Conservation (phyloP, 805 yeast species). For the Hanseniaspora guilliermondii region DNA sequence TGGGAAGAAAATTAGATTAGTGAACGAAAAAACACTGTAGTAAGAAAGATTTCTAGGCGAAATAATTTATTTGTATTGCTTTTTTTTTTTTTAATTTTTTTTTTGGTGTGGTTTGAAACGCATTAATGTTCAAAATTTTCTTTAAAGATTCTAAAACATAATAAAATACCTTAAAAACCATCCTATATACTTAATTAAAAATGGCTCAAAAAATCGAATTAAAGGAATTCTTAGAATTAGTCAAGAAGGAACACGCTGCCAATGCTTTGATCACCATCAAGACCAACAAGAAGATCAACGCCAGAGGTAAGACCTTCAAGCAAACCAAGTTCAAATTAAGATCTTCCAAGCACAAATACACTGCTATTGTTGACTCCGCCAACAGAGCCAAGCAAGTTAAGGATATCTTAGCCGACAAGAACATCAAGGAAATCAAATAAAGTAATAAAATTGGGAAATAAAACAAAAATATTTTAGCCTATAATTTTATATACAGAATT, state of each 20-base stretch:
- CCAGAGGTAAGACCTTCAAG: constrained; percentile 71
- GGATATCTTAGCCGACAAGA: constrained; percentile 91
- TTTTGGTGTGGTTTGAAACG: no score
- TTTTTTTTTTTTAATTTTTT: no score
- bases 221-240: constrained; percentile 92
- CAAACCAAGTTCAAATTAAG: constrained; percentile 99
- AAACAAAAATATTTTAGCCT: background rate
- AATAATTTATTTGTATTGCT: no score
- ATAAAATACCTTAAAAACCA: constrained; percentile 1
- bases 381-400: constrained; percentile 95
- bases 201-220: constrained; percentile 72
- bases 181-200: constrained; percentile 15
- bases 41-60: no score
- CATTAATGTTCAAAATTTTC: no score
- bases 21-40: background rate
- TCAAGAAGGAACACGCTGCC: constrained; percentile 72
- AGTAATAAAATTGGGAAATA: background rate
- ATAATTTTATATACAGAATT: constrained; percentile 9
- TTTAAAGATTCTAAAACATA: no score
- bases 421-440: constrained; percentile 42
- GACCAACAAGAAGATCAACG: constrained; percentile 73
- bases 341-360: constrained; percentile 89
- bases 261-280: constrained; percentile 87
- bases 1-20: background rate
- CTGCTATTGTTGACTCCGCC: constrained; percentile 87